phyloP scores from a whole-genome alignment of 805 yeast genomes.

The Teunomyces funiuensis region DNA sequence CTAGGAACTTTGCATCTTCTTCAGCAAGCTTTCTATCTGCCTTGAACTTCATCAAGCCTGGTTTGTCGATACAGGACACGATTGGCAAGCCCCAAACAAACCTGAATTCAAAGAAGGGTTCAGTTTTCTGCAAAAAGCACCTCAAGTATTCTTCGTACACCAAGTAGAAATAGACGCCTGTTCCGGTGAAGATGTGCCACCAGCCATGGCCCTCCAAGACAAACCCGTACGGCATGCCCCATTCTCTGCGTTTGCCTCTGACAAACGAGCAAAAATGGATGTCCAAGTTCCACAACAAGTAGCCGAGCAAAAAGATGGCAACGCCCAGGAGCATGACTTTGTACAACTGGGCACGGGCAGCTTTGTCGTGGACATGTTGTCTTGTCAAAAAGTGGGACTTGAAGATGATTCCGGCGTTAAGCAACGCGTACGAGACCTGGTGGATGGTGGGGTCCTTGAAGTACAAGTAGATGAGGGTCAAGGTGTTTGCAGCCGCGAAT shows the following conservation, averaged over 20 bases:
- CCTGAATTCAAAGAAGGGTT: conserved; percentile 53
- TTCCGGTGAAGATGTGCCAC: conserved; percentile 92
- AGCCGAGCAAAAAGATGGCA: conserved; percentile 67
- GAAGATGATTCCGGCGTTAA: conserved; percentile 71
- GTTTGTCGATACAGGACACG: conserved; percentile 18
- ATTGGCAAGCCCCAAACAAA: conserved; percentile 52
- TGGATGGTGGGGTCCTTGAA: conserved; percentile 84
- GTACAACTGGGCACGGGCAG: conserved; percentile 50
- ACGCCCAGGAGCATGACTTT: conserved; percentile 61
- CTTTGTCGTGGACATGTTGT: conserved; percentile 50
- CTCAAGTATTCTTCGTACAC: conserved; percentile 76
- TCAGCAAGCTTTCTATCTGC: conserved; percentile 17
- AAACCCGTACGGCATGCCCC: conserved; percentile 84
- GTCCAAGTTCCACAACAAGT: conserved; percentile 85
- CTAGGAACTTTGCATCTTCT: conserved; percentile 4
- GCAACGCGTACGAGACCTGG: conserved; percentile 77
- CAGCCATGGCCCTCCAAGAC: conserved; percentile 91
- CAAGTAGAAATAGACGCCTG: conserved; percentile 84
- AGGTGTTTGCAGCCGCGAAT: conserved; percentile 51
- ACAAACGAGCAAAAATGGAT: conserved; percentile 71
- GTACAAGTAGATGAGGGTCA: conserved; percentile 72
- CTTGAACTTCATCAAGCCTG: conserved; percentile 22
- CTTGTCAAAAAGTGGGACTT: conserved; percentile 55
- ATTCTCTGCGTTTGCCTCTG: conserved; percentile 54
- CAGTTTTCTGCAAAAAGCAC: conserved; percentile 59